Evolutionary conservation across 768 basidiomycete species (phyloP).

Genomic region (Trichaptum fuscoviolaceum): DNA sequence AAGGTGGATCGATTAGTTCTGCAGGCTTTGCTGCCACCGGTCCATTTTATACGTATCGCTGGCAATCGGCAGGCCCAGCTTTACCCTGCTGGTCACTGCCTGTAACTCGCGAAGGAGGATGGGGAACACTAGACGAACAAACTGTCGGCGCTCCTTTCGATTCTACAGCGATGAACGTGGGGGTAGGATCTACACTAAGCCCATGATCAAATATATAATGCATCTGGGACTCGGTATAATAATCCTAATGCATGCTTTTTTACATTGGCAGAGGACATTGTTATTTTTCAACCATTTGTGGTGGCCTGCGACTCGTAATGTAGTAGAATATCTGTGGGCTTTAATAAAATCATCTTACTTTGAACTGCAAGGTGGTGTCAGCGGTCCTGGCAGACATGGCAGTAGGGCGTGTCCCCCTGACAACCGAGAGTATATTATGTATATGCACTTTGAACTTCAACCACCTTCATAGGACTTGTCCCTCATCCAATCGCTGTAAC

Average conservation of each 20-base stretch:
- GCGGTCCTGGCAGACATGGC: too few species aligned
- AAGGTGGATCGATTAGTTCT: constrained; percentile 16
- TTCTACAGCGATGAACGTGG: constrained; percentile 23
- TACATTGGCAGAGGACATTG: too few species aligned
- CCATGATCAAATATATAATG: too few species aligned
- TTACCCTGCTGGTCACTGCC: constrained; percentile 28
- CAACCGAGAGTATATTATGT: neutral
- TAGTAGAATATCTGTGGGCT: too few species aligned
- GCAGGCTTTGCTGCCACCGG: neutral
- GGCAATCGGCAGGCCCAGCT: constrained; percentile 21
- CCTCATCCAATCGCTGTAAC: too few species aligned
- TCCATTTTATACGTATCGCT: constrained; percentile 31
- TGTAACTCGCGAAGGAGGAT: constrained; percentile 42
- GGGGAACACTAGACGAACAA: constrained; percentile 33
- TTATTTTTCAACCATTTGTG: too few species aligned
- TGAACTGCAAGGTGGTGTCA: too few species aligned
- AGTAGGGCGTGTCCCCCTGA: neutral
- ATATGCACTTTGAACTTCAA: neutral
- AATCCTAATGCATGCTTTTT: too few species aligned
- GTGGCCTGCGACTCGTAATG: too few species aligned
- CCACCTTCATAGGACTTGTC: neutral
- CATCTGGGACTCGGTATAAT: neutral
- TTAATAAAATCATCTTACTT: too few species aligned
- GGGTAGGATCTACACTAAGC: too few species aligned
- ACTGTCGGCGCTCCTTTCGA: constrained; percentile 40